Evolutionary conservation across 495 filamentous ascomycete genomes (phyloP).

Genomic region (Neurospora sp.): DNA sequence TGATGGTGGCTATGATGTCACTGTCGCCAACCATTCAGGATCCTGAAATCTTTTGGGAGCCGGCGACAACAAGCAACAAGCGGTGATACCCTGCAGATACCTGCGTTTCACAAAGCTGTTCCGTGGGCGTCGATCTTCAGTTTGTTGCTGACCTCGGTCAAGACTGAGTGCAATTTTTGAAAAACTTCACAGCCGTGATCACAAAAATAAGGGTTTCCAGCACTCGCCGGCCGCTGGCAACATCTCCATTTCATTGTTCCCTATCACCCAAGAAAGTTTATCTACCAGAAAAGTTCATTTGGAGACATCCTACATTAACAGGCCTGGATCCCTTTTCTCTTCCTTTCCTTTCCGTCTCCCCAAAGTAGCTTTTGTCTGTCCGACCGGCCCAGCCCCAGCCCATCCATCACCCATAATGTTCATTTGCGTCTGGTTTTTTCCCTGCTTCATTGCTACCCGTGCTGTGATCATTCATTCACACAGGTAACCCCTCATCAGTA

Average conservation of each 20-base stretch:
- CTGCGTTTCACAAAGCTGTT: not conserved
- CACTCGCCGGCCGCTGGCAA: not conserved
- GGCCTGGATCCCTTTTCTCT: not conserved
- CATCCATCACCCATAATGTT: not conserved
- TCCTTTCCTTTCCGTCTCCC: not conserved
- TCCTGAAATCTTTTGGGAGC: not conserved
- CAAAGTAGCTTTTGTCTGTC: not conserved
- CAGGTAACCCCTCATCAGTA: constrained; percentile 36
- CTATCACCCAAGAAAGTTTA: not conserved
- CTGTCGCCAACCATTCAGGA: not conserved
- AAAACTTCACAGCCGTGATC: not conserved
- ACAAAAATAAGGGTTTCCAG: not conserved
- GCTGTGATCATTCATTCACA: constrained; percentile 19
- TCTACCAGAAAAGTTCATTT: not conserved
- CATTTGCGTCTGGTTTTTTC: not conserved
- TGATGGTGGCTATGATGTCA: not conserved
- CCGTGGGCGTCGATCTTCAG: not conserved
- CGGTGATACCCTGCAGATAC: not conserved
- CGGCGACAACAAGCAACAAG: not conserved
- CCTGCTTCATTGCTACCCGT: not conserved
- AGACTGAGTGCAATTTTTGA: not conserved
- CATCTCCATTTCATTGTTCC: not conserved
- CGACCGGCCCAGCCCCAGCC: not conserved
- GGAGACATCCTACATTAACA: not conserved
- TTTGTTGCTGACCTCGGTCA: not conserved